phyloP scores from a whole-genome alignment of 1,139 yeast species.

The Zhuliangozyma blackwelliae region DNA sequence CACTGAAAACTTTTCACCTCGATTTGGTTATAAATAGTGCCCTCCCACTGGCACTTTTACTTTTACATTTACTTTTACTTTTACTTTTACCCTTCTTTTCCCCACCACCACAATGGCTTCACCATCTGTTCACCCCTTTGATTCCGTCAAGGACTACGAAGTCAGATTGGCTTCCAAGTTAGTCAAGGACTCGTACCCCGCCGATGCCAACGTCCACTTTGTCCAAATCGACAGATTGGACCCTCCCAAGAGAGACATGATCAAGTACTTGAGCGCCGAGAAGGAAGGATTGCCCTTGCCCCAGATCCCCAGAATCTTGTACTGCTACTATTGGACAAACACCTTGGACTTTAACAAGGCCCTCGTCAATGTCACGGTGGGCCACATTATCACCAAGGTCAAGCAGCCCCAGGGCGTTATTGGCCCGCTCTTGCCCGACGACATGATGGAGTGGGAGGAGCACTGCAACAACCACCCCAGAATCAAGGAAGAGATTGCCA shows the following conservation, averaged over 20 bases:
- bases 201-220: slow-evolving; percentile 55
- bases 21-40: not conserved
- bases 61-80: not conserved
- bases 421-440: slow-evolving; percentile 75
- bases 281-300: slow-evolving; percentile 55
- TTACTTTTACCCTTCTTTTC: not conserved
- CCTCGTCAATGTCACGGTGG: slow-evolving; percentile 61
- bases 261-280: slow-evolving; percentile 68
- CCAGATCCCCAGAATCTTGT: slow-evolving; percentile 59
- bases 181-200: slow-evolving; percentile 54
- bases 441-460: slow-evolving; percentile 53
- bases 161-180: slow-evolving; percentile 59
- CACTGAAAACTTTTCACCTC: too few relatives aligned
- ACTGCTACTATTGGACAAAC: slow-evolving; percentile 61
- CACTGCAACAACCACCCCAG: slow-evolving; percentile 51
- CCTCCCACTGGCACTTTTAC: not conserved
- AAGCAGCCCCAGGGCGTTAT: slow-evolving; percentile 59
- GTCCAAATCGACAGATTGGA: slow-evolving; percentile 70
- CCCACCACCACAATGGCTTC: not conserved
- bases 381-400: slow-evolving; percentile 57
- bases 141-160: slow-evolving; percentile 64
- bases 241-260: slow-evolving; percentile 77
- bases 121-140: slow-evolving; percentile 50
- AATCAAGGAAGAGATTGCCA: slow-evolving; percentile 59
- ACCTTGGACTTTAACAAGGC: slow-evolving; percentile 65